Base-by-base conservation (phyloP, 306 rosid genomes). In the Hylodesmum podocarpum region DNA sequence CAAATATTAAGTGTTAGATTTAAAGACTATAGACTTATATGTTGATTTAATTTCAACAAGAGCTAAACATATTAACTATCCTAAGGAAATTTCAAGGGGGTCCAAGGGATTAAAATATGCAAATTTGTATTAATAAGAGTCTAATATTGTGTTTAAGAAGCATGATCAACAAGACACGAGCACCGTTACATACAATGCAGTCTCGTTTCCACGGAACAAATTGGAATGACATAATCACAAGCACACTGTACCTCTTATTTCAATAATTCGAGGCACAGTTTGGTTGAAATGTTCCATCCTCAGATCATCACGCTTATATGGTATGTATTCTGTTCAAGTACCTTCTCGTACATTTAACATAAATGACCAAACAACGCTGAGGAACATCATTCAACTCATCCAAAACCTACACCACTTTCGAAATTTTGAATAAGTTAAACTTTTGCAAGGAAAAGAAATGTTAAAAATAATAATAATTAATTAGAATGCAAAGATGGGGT, bases 341-440 rank as follows among this genome's bases (percentile, higher is more conserved):
- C 74, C 11, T 47, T 76, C 58, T 47, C 70, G 51, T 58, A 54
- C 72, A 16, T 33, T 18, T 51, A 15, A 33, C 66, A 72, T 41
- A 71, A 70, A 58, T 67, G 31, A 71, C 78, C 62, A 31, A 66
- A 66, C 74, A 77, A 6, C 4, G 13, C 28, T 36, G 14, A n/a
- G 4, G 4, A 77, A 55, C 61, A 71, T 79, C 24, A 37, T 62
- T 61, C 44, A 16, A 24, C 33, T 47, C 40, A 36, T 34, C 24
- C 41, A 36, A 33, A 49, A 9, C 58, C 39, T 15, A 37, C 34
- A 19, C 1, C 18, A 33, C 8, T 22, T 64, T n/a, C 40, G 13
- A 9, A 7, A 3, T 15, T 43, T 8, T 40, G 29, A 0, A 34
- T 34, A 28, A 34, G 8, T 62, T 1, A 33, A 10, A 15, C n/a